A percentile compares a stretch with the other conserved stretches of the same genome.
Evolutionary conservation across 1,284 basidiomycete species (phyloP).

Genomic region (Entoloma clypeatum): DNA sequence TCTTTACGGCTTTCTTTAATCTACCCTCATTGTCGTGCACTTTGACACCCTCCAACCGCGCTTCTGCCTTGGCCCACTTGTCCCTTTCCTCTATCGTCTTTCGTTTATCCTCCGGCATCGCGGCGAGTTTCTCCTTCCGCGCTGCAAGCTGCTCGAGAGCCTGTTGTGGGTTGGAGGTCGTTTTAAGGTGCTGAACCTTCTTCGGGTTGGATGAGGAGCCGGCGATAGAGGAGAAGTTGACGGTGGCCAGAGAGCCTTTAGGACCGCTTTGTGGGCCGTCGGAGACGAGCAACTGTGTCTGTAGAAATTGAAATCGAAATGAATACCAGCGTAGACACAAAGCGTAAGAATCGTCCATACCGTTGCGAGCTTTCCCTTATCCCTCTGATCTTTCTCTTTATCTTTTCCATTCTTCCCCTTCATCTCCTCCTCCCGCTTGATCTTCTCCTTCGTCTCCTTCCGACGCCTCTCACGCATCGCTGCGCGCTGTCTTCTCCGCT

Average conservation of each 20-base stretch:
- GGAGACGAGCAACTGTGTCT: conserved; percentile 76
- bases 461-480: conserved; percentile 79
- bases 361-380: conserved; percentile 48
- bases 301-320: conserved; percentile 7
- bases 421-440: conserved; percentile 54
- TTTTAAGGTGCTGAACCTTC: conserved; percentile 51
- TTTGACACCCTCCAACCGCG: conserved; percentile 82
- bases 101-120: conserved; percentile 76
- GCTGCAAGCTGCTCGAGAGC: conserved; percentile 77
- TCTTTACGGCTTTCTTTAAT: conserved; percentile 87
- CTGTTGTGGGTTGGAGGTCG: conserved; percentile 75
- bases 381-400: conserved; percentile 39
- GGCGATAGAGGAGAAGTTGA: conserved; percentile 69
- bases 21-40: conserved; percentile 78
- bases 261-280: conserved; percentile 39
- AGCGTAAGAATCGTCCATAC: conserved; percentile 29
- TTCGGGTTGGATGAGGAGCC: conserved; percentile 51
- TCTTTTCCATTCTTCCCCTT: conserved; percentile 42
- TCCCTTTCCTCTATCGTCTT: conserved; percentile 74
- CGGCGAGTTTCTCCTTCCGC: conserved; percentile 69
- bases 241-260: conserved; percentile 47
- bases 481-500: conserved; percentile 70
- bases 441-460: conserved; percentile 82
- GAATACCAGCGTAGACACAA: conserved; percentile 1
- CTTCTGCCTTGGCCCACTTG: conserved; percentile 84